Evolutionary conservation across 768 basidiomycete genomes (phyloP), one percentile per base, ranked within the genome.

Genomic region (Hypsizygus marmoreus): DNA sequence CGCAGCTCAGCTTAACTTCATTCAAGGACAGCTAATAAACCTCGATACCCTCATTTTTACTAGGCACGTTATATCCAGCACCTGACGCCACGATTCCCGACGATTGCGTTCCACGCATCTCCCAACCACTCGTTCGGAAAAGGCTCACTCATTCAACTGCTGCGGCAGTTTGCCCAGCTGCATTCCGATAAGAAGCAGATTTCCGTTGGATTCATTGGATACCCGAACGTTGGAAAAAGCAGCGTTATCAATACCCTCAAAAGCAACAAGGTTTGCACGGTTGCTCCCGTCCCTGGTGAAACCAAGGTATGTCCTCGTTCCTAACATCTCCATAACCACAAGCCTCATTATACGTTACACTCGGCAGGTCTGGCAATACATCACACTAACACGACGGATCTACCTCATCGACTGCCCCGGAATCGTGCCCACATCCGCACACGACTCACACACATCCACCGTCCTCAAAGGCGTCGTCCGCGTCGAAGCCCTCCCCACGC

Each of bases 171-270:
- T 67, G 89, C 94, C 4, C 91, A 91, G 55, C 81, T 98, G 28
- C 97, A 98, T 68, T 91, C 92, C 9, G 97, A 99, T 73, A 97
- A 97, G 75, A 98, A 97, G 71, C 95, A 99, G 65, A 98, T 99
- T 57, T 95, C 92, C 14, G 94, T 99, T 54, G 95, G 95, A 11
- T 91, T 99, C 63, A 81, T 99, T 56, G 95, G 97, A 39, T 99
- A 99, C 68, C 95, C 97, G 6, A 99, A 99, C 63, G 94, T 97
- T 49, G 95, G 95, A 12, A 99, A 98, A 71, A 92, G 88, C 54
- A 89, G 86, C 63, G 91, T 99, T 48, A 99, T 99, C 70, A 98
- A 99, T 71, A 97, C 95, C 28, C 80, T 99, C 50, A 99, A 98
- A 78, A 92, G 90, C 70, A 87, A 91, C 67, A 97, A 95, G 66